Percentiles rank a stretch among this genome's conserved stretches.
phyloP scores from a whole-genome alignment of 108 stramenopile species.

The Cyclotella cryptica region DNA sequence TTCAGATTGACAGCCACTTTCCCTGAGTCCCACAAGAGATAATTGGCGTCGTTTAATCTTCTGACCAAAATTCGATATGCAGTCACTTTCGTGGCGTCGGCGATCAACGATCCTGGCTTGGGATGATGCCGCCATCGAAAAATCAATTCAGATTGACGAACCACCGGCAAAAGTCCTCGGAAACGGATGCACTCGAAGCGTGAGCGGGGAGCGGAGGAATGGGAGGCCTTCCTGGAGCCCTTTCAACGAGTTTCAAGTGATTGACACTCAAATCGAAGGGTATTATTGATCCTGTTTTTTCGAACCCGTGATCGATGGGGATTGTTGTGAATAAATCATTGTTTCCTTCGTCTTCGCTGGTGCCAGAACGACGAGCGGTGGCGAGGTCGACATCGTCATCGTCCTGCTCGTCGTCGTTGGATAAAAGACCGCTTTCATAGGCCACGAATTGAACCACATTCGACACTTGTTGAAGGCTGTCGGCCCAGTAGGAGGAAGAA shows the following conservation, averaged over 20 bases:
- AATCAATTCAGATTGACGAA: constrained; percentile 11
- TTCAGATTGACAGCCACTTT: background rate
- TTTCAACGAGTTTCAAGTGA: constrained; percentile 21
- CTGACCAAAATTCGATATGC: constrained; percentile 31
- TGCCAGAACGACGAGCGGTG: background rate
- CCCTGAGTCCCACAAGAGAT: constrained; percentile 14
- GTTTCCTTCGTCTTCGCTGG: background rate
- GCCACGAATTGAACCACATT: constrained; percentile 3
- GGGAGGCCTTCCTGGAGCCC: constrained; percentile 38
- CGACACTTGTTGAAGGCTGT: background rate
- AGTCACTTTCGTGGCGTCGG: constrained; percentile 13
- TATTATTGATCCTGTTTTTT: constrained; percentile 11
- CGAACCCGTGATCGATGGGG: background rate
- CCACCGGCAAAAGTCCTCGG: constrained; percentile 42
- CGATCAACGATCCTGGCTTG: constrained; percentile 12
- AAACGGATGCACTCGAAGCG: background rate
- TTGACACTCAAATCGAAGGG: constrained; percentile 42
- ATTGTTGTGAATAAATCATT: background rate
- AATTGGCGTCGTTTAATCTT: background rate
- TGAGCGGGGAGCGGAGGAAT: constrained; percentile 5
- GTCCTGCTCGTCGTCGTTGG: constrained; percentile 1
- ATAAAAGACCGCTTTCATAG: constrained; percentile 3
- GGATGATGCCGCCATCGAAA: constrained; percentile 43
- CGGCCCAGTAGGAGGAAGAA: background rate
- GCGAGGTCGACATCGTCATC: background rate